These are phyloP conservation scores for Diplodia corticola DNA, from an alignment of 2,329 filamentous ascomycete species.

Conservation along the genomic window DNA sequence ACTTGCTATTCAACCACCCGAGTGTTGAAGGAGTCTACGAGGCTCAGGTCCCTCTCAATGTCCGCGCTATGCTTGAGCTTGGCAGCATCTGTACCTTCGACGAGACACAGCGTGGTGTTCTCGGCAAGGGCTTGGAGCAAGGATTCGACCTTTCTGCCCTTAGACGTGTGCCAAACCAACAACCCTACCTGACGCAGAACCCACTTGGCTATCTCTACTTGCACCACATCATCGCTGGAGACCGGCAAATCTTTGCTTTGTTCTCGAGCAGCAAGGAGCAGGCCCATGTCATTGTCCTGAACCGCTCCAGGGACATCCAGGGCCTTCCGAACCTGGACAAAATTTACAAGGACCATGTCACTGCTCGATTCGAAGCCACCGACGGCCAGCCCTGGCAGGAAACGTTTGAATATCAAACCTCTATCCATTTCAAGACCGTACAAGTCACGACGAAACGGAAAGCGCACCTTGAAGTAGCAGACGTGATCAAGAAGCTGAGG, in stretches of 20 bases:
- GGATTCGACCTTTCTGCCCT: conserved; percentile 86
- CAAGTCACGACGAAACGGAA: conserved; percentile 90
- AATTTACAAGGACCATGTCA: conserved; percentile 77
- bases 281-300: conserved; percentile 85
- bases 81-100: conserved; percentile 94
- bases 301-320: conserved; percentile 76
- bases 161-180: conserved; percentile 65
- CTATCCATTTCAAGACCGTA: conserved; percentile 78
- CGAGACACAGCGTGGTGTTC: conserved; percentile 81
- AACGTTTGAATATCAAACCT: conserved; percentile 83
- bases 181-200: conserved; percentile 73
- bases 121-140: conserved; percentile 88
- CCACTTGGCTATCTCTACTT: conserved; percentile 84
- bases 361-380: conserved; percentile 64
- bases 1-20: conserved; percentile 81
- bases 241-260: conserved; percentile 88
- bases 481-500: conserved; percentile 85
- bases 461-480: conserved; percentile 82
- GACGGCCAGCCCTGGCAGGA: conserved; percentile 73
- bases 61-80: conserved; percentile 83
- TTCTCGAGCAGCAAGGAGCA: conserved; percentile 82
- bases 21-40: conserved; percentile 98
- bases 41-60: conserved; percentile 81
- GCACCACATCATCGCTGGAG: conserved; percentile 87
- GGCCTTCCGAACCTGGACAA: conserved; percentile 88